Base-by-base conservation (phyloP, 2,329 filamentous ascomycete species). In the Nigrograna mackinnonii region DNA sequence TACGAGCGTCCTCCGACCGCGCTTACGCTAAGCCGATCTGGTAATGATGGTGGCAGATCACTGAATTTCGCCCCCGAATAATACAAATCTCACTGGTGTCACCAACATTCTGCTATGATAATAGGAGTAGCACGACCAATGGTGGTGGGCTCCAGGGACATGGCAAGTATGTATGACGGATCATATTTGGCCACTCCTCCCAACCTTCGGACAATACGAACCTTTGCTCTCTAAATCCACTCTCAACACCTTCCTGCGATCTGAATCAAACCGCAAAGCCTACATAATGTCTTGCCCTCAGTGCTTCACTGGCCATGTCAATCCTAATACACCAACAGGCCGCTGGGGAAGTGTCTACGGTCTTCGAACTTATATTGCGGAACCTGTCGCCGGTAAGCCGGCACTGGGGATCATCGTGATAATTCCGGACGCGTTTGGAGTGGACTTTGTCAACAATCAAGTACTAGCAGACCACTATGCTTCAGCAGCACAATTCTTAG, bases 401-500 rank as follows among this genome's bases (percentile, higher is more conserved):
- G 24, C 24, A 28, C 24, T 28, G n/a, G 24, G 24, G 9, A 28
- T 28, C 24, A 28, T 28, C n/a, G 24, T 28, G 24, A 28, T 28
- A 9, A 28, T 28, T n/a, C 24, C 24, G 9, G 24, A 28, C n/a
- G 24, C 24, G n/a, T 28, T 28, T 28, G 24, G 24, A n/a, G 24
- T 28, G 24, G 24, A 28, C n/a, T 28, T 28, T n/a, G 24, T 28
- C 24, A 28, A 28, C 24, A 28, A 28, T n/a, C 24, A 28, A n/a
- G n/a, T 28, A 28, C 24, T 28, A n/a, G 24, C 24, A 28, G 24
- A 28, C 24, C 24, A 28, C 24, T 28, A 28, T 28, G 24, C 24
- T 28, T 28, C 24, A 28, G 24, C 24, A 28, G 24, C 24, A 28
- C 24, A 28, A n/a, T 28, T 28, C n/a, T n/a, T 28, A n/a, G 24